Percentiles rank a stretch among this genome's conserved stretches.
Evolutionary conservation across 1,139 yeast genomes (phyloP).

Genomic region (Hansenula sp.): DNA sequence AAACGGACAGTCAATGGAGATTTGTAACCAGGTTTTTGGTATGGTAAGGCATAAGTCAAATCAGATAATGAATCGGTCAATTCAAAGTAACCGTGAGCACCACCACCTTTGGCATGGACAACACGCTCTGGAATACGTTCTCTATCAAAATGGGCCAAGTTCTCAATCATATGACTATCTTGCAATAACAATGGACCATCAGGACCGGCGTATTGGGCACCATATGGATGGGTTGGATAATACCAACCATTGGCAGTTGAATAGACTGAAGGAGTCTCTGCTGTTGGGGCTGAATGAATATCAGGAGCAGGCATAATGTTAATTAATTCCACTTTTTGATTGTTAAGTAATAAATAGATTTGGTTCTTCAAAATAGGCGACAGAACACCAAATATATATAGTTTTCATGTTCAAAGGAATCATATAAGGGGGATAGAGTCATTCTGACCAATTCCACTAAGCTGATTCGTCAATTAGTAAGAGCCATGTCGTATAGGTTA

Average conservation of each 20-base stretch:
- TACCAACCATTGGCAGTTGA: constrained; percentile 70
- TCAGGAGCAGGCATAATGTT: constrained; percentile 38
- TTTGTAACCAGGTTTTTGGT: constrained; percentile 71
- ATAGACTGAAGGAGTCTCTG: constrained; percentile 41
- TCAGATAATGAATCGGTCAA: constrained; percentile 82
- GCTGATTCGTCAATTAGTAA: too few species aligned
- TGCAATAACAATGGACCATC: constrained; percentile 75
- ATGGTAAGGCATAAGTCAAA: constrained; percentile 65
- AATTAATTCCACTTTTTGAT: too few species aligned
- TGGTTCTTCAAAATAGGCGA: too few species aligned
- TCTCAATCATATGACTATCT: constrained; percentile 74
- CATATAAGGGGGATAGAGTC: too few species aligned
- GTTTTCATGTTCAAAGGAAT: too few species aligned
- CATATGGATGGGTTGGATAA: constrained; percentile 49
- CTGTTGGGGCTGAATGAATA: not conserved
- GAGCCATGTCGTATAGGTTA: too few species aligned
- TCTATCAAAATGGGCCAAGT: constrained; percentile 79
- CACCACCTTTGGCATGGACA: constrained; percentile 89
- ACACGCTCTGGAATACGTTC: constrained; percentile 89
- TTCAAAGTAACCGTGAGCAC: constrained; percentile 78
- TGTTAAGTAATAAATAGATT: too few species aligned
- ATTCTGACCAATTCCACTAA: too few species aligned
- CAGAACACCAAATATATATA: too few species aligned
- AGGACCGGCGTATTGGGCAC: constrained; percentile 63
- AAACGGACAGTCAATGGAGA: constrained; percentile 73